These are phyloP conservation scores for Crucibulum laeve DNA, from an alignment of 768 basidiomycete species.

Conservation along the genomic window DNA sequence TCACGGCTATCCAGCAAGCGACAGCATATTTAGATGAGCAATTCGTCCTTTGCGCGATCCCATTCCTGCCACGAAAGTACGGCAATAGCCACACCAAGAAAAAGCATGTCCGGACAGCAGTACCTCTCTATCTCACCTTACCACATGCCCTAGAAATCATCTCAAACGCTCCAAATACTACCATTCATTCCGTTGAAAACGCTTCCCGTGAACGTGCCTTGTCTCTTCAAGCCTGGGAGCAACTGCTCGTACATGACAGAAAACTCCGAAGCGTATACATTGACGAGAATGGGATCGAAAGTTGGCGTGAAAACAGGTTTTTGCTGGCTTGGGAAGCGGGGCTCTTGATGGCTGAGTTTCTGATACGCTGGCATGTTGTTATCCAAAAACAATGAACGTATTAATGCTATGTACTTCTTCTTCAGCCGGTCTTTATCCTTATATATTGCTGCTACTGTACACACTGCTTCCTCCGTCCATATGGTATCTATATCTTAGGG, in stretches of 20 bases:
- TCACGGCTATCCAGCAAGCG: slow-evolving; percentile 32
- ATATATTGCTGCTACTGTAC: slow-evolving; percentile 1
- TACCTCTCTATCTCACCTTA: slow-evolving; percentile 33
- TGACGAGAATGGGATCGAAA: slow-evolving; percentile 21
- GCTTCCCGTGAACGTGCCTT: slow-evolving; percentile 30
- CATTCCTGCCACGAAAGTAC: slow-evolving; percentile 32
- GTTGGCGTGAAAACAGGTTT: slow-evolving; percentile 45
- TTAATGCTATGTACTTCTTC: not conserved
- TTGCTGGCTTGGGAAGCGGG: slow-evolving; percentile 48
- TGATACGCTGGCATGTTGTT: slow-evolving; percentile 45
- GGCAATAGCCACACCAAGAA: slow-evolving; percentile 2
- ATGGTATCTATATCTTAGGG: not conserved
- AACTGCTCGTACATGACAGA: slow-evolving; percentile 21
- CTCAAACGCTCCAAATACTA: slow-evolving; percentile 14
- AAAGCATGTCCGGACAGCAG: slow-evolving; percentile 22
- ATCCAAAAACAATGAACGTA: not conserved
- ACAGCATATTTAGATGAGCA: slow-evolving; percentile 26
- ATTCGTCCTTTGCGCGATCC: slow-evolving; percentile 38
- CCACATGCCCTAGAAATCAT: slow-evolving; percentile 32
- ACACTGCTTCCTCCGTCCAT: not conserved
- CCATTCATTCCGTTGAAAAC: slow-evolving; percentile 32
- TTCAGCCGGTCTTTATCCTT: not conserved
- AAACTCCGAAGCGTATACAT: slow-evolving; percentile 23
- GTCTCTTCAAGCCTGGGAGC: slow-evolving; percentile 16
- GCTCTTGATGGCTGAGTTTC: slow-evolving; percentile 35